Percentiles rank a stretch among this genome's conserved stretches.
These are phyloP conservation scores for Knufia fluminis DNA, from an alignment of 2,329 filamentous ascomycete genomes.

Conservation along the genomic window DNA sequence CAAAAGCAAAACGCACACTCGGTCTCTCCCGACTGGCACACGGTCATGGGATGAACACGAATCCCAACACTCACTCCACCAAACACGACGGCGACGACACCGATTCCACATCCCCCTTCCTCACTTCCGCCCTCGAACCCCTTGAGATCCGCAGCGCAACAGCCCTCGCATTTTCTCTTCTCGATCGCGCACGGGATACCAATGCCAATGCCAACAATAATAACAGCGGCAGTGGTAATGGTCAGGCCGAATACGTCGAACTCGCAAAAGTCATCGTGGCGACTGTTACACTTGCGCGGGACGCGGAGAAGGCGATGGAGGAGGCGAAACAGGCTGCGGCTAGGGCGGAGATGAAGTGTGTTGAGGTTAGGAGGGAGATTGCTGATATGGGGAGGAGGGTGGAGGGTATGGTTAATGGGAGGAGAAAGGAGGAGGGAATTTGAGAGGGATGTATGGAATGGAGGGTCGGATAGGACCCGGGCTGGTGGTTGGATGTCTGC, in stretches of 20 bases:
- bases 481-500: too few species aligned
- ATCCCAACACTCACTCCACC: conserved; percentile 2
- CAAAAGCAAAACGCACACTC: conserved; percentile 13
- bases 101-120: conserved; percentile 10
- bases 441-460: too few species aligned
- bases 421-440: not conserved
- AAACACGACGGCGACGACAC: conserved; percentile 2
- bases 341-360: conserved; percentile 20
- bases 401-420: conserved; percentile 8
- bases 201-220: conserved; percentile 13
- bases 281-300: conserved; percentile 21
- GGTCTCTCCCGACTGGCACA: conserved; percentile 6
- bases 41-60: not conserved
- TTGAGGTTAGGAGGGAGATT: conserved; percentile 8
- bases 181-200: conserved; percentile 20
- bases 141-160: conserved; percentile 19
- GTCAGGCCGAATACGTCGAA: conserved; percentile 15
- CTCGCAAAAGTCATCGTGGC: conserved; percentile 23
- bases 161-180: conserved; percentile 20
- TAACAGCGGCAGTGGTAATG: not conserved
- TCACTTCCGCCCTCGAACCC: conserved; percentile 7
- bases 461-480: too few species aligned
- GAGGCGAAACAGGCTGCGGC: conserved; percentile 24
- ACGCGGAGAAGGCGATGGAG: conserved; percentile 25
- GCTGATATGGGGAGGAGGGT: conserved; percentile 12